These are phyloP conservation scores for Aquilaria agallochum DNA, from an alignment of 441 rosid species.

Conservation along the genomic window DNA sequence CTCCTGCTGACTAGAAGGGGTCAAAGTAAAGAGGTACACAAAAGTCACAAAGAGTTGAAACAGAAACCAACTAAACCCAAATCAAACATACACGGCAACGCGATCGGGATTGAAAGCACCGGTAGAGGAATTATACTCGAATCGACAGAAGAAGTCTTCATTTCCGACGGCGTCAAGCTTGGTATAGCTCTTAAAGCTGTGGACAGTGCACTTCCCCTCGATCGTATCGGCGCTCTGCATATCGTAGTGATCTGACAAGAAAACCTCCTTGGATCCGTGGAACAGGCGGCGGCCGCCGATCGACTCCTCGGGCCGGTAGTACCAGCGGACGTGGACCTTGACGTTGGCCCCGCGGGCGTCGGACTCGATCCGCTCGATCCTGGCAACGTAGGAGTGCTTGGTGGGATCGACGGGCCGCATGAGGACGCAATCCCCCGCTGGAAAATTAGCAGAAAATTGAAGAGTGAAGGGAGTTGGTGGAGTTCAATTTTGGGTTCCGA, in stretches of 20 bases:
- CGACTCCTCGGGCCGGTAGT: conserved; percentile 97
- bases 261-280: conserved; percentile 94
- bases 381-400: conserved; percentile 91
- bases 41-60: too few relatives aligned
- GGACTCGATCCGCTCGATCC: conserved; percentile 82
- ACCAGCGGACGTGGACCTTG: conserved; percentile 82
- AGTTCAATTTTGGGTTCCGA: too few relatives aligned
- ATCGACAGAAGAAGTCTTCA: conserved; percentile 97
- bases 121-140: conserved; percentile 82
- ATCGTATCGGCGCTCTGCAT: conserved; percentile 89
- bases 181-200: conserved; percentile 76
- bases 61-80: too few relatives aligned
- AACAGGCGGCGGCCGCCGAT: conserved; percentile 92
- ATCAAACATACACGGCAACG: conserved; percentile 79
- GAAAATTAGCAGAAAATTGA: conserved; percentile 2
- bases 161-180: conserved; percentile 85
- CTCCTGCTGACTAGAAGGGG: too few relatives aligned
- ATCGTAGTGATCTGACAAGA: conserved; percentile 85
- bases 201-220: conserved; percentile 91
- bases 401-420: conserved; percentile 86
- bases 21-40: too few relatives aligned
- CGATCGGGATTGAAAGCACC: conserved; percentile 92
- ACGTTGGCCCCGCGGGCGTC: conserved; percentile 77
- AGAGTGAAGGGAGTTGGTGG: background rate
- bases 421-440: conserved; percentile 88